Base-by-base conservation (phyloP, 805 yeast genomes). In the Barnettozyma populi region DNA sequence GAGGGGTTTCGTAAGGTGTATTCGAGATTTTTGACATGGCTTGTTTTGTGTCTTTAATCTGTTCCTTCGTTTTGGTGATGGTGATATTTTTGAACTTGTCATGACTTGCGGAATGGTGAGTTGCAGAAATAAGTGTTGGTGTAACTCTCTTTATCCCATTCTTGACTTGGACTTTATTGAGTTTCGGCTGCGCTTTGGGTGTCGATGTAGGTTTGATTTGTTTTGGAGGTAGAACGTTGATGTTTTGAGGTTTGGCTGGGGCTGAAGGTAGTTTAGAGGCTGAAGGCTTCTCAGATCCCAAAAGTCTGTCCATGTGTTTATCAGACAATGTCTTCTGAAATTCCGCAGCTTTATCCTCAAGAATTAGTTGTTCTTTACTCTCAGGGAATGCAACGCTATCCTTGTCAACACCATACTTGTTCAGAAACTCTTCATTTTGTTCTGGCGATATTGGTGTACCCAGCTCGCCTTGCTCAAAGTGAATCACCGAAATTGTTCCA, bases 311-410 rank as follows among this genome's bases (percentile, higher is more conserved):
- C 69, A 76, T 63, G 46, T 69, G 70, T 39, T 58, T 58, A 38
- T 62, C 67, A 44, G 62, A 57, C 36, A 58, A 44, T 4, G 57
- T 53, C 31, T 63, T 61, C 38, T 66, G 67, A 37, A 62, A 59
- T 31, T 63, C 65, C 8, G 66, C 69, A 2, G 87, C 80, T 51
- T 72, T 72, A 35, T 83, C 88, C 55, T 90, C 97, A 20, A 92
- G 67, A 5, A 69, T 62, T 47, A 92, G 70, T 64, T 90, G 97
- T 45, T 80, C 84, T 1, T 84, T 76, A 64, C 94, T 84, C 60
- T 92, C 98, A 0, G 97, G 96, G 57, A 89, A 86, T 19, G 84
- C 83, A 69, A 85, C 72, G 8, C 86, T 78, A 54, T 90, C 97
- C 48, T 90, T 76, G 52, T 87, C 95, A 2, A 86, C 90, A 52